These are phyloP conservation scores for Xylaria bambusicola DNA, from an alignment of 495 filamentous ascomycete species.

Conservation along the genomic window DNA sequence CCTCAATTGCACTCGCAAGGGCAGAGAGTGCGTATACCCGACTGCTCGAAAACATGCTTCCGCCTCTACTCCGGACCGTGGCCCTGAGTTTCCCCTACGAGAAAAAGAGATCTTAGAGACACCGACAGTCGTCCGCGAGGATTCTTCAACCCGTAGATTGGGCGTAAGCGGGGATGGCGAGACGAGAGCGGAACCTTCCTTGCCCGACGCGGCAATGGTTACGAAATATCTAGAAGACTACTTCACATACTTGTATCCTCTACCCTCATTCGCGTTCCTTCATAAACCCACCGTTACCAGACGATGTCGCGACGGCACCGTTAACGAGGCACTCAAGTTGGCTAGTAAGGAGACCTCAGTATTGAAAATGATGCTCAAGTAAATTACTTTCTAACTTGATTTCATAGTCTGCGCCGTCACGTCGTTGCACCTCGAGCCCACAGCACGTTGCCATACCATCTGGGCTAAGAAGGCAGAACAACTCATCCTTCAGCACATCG, in stretches of 20 bases:
- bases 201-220: conserved; percentile 14
- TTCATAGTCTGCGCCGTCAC: conserved; percentile 27
- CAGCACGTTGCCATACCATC: conserved; percentile 21
- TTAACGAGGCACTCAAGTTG: conserved; percentile 27
- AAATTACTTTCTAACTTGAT: no score
- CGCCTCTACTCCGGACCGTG: background rate
- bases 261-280: conserved; percentile 33
- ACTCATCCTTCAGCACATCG: conserved; percentile 28
- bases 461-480: conserved; percentile 33
- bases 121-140: background rate
- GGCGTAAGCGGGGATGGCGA: conserved; percentile 8
- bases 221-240: conserved; percentile 28
- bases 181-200: background rate
- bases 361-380: no score
- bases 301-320: conserved; percentile 25
- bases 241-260: conserved; percentile 32
- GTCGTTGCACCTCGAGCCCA: conserved; percentile 30
- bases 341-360: background rate
- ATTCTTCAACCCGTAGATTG: background rate
- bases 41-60: conserved; percentile 10
- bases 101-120: background rate
- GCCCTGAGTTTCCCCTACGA: background rate
- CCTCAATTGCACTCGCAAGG: conserved; percentile 27
- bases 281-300: conserved; percentile 30
- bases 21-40: conserved; percentile 25